Conservation (phyloP, 306 rosid species). For the Glycine tomentella region DNA sequence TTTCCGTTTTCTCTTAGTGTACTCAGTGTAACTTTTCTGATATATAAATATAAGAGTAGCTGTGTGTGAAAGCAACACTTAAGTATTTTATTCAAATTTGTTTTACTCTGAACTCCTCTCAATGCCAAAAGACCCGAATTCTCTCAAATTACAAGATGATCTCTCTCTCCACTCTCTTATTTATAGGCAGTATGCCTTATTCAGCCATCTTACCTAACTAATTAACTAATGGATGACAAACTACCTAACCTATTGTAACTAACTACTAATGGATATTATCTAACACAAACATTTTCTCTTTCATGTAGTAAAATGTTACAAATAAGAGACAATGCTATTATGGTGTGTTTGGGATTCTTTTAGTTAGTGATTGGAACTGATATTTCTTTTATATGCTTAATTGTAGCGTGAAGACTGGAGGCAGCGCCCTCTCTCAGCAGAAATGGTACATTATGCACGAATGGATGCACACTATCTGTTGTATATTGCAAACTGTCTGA, state of each 20-base stretch:
- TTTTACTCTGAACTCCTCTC: neutral
- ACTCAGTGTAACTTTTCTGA: too few relatives aligned
- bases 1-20: too few relatives aligned
- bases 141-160: neutral
- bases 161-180: neutral
- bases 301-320: neutral
- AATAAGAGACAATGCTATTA: neutral
- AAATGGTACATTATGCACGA: constrained; percentile 89
- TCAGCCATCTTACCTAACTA: neutral
- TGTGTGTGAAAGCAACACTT: too few relatives aligned
- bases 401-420: constrained; percentile 99
- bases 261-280: neutral
- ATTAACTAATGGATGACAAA: neutral
- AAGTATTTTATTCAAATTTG: too few relatives aligned
- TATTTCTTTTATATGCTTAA: constrained; percentile 33
- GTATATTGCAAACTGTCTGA: constrained; percentile 76
- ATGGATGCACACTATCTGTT: constrained; percentile 93
- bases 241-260: neutral
- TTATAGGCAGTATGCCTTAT: neutral
- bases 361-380: constrained; percentile 13
- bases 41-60: too few relatives aligned
- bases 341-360: constrained; percentile 29
- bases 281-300: neutral
- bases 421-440: constrained; percentile 83
- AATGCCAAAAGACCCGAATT: neutral